Evolutionary conservation across 441 rosid species (phyloP).

Genomic region (Populus hybrid): DNA sequence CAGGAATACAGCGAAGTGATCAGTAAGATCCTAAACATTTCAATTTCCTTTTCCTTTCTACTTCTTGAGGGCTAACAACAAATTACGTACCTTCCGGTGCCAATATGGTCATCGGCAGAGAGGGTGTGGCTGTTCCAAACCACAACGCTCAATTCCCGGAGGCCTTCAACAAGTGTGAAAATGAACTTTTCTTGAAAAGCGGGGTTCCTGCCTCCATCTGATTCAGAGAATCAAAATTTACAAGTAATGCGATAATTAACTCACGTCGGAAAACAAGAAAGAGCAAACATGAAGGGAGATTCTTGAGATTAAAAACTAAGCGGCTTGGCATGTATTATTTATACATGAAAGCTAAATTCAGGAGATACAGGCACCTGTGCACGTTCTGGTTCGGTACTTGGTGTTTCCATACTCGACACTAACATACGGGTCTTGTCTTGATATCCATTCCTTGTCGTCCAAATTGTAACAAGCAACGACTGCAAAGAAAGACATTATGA

Average conservation of each 20-base stretch:
- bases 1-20: not conserved
- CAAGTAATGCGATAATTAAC: not conserved
- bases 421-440: conserved; percentile 56
- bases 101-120: conserved; percentile 45
- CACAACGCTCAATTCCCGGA: conserved; percentile 32
- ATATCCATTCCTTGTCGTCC: conserved; percentile 57
- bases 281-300: not conserved
- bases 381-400: conserved; percentile 44
- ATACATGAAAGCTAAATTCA: not conserved
- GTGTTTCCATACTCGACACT: conserved; percentile 38
- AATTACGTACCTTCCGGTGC: conserved; percentile 39
- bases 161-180: conserved; percentile 48
- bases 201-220: conserved; percentile 56
- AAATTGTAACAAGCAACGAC: conserved; percentile 45
- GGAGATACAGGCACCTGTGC: conserved; percentile 34
- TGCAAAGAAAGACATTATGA: conserved; percentile 8
- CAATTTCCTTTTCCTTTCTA: not conserved
- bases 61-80: not conserved
- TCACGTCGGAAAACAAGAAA: not conserved
- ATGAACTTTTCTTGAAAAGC: conserved; percentile 50
- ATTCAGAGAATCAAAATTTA: not conserved
- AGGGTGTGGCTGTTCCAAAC: conserved; percentile 52
- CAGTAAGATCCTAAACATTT: not conserved
- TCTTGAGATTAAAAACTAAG: not conserved
- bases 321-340: not conserved